Conservation (phyloP, 768 basidiomycete genomes). For the Auriscalpium orientale region DNA sequence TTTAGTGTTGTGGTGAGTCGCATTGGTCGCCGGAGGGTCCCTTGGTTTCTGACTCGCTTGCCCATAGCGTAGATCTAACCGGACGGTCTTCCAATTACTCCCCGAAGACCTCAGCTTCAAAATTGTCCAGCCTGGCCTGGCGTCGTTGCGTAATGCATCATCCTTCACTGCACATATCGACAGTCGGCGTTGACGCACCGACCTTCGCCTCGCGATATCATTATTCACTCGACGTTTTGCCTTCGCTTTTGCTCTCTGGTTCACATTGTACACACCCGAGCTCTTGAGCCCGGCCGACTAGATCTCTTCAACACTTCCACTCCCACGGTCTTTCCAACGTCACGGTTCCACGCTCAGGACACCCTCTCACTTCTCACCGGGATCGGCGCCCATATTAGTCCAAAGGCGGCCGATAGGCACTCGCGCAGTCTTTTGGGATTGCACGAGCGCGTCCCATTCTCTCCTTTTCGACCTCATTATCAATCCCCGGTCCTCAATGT, state of each 20-base stretch:
- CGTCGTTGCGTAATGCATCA: slow-evolving; percentile 26
- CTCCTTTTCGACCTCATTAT: slow-evolving; percentile 1
- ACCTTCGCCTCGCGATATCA: slow-evolving; percentile 26
- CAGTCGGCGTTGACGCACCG: slow-evolving; percentile 14
- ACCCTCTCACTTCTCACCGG: slow-evolving; percentile 7
- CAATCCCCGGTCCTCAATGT: slow-evolving; percentile 4
- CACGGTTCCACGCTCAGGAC: slow-evolving; percentile 21
- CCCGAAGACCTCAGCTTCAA: slow-evolving; percentile 22
- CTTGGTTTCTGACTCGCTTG: neutral
- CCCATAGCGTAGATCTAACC: slow-evolving; percentile 27
- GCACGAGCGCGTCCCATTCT: slow-evolving; percentile 2
- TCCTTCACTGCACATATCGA: slow-evolving; percentile 19
- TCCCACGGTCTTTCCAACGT: slow-evolving; percentile 19
- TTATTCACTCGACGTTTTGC: slow-evolving; percentile 37
- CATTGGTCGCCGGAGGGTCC: neutral
- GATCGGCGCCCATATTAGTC: slow-evolving; percentile 38
- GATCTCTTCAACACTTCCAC: slow-evolving; percentile 21
- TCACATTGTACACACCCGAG: slow-evolving; percentile 21
- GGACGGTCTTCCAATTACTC: slow-evolving; percentile 30
- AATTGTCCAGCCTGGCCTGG: slow-evolving; percentile 22
- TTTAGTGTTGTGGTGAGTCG: neutral
- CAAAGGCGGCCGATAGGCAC: slow-evolving; percentile 29
- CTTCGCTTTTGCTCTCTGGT: slow-evolving; percentile 16
- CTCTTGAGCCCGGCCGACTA: slow-evolving; percentile 22
- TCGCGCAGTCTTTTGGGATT: slow-evolving; percentile 14